These are phyloP conservation scores for Fallopia convolvulus DNA, from an alignment of 148 eudicot genomes.

Conservation along the genomic window DNA sequence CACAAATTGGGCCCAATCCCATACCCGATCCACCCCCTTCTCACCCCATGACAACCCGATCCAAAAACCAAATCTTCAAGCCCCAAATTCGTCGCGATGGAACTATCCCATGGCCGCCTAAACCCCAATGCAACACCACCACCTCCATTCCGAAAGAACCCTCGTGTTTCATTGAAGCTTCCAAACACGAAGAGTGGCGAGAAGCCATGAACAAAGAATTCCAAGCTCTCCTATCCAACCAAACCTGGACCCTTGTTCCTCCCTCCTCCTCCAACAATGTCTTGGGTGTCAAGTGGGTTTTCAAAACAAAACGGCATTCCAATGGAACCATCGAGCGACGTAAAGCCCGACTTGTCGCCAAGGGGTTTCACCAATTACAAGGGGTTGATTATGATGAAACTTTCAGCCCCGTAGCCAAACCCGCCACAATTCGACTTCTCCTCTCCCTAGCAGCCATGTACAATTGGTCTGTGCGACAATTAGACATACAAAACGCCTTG, in stretches of 20 bases:
- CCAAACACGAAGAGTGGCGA: neutral
- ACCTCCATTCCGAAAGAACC: neutral
- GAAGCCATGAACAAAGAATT: neutral
- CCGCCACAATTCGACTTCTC: neutral
- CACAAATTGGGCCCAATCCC: neutral
- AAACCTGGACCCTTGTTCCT: neutral
- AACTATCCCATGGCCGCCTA: neutral
- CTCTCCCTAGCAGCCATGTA: neutral
- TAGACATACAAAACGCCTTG: neutral
- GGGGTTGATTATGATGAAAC: neutral
- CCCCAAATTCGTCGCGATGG: neutral
- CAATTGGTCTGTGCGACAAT: neutral
- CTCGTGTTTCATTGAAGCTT: neutral
- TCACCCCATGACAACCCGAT: neutral
- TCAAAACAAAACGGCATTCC: too few relatives aligned
- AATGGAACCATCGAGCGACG: neutral
- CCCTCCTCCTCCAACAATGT: neutral
- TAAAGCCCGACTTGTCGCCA: neutral
- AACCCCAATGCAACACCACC: neutral
- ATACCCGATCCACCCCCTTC: neutral
- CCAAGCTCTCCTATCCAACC: neutral
- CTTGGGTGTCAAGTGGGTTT: neutral
- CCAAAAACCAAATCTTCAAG: neutral
- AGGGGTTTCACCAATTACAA: neutral
- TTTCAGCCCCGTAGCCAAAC: neutral